phyloP scores from a whole-genome alignment of 1,284 basidiomycete genomes.

The Paramarasmius palmivorus region DNA sequence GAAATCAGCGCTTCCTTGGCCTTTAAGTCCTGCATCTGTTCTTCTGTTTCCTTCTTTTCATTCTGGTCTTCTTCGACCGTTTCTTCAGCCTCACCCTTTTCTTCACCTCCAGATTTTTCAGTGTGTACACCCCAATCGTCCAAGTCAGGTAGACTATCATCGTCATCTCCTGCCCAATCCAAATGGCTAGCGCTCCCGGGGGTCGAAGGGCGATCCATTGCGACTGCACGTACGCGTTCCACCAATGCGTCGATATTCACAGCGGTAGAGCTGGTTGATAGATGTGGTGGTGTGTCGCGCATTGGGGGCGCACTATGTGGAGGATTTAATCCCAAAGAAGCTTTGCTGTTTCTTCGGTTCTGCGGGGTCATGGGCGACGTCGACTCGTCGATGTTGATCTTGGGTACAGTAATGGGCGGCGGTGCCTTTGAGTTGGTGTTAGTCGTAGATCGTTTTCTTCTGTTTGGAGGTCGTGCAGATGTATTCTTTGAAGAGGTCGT shows the following conservation, averaged over 20 bases:
- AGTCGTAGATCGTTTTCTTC: constrained; percentile 40
- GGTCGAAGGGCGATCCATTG: constrained; percentile 67
- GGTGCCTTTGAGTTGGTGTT: constrained; percentile 16
- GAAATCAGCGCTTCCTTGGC: constrained; percentile 52
- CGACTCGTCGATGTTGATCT: constrained; percentile 29
- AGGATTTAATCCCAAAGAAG: constrained; percentile 19
- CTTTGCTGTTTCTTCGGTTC: constrained; percentile 22
- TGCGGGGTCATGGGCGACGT: constrained; percentile 33
- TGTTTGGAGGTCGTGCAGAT: constrained; percentile 35
- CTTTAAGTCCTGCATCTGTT: constrained; percentile 21
- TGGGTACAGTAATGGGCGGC: constrained; percentile 22
- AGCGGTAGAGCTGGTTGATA: constrained; percentile 37
- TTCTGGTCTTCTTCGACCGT: constrained; percentile 12
- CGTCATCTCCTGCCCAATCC: constrained; percentile 84
- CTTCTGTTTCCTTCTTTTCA: constrained; percentile 16
- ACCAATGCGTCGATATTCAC: constrained; percentile 70
- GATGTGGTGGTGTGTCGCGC: constrained; percentile 65
- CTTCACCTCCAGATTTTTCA: no score
- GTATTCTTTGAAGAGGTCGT: constrained; percentile 24
- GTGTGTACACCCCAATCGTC: constrained; percentile 78
- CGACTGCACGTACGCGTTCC: constrained; percentile 67
- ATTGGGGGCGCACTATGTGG: constrained; percentile 35
- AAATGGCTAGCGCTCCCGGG: constrained; percentile 72
- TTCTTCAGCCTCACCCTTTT: no score
- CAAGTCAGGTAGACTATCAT: constrained; percentile 77